Conservation (phyloP, 176 grass and related monocot genomes). For the Zoysia japonica region DNA sequence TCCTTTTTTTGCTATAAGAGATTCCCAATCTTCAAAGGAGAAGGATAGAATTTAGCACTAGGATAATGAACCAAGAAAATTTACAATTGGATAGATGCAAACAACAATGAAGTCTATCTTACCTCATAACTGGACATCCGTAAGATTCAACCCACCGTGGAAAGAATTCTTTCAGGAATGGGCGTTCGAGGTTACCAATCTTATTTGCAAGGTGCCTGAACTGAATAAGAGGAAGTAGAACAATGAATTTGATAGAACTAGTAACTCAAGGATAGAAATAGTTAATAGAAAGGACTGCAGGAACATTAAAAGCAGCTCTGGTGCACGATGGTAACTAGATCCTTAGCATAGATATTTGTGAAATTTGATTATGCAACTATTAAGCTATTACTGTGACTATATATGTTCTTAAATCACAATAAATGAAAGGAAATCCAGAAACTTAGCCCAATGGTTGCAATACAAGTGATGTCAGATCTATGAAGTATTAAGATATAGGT, state of each 20-base stretch:
- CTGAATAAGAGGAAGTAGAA: constrained; percentile 58
- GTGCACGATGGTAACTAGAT: background rate
- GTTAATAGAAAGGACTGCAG: constrained; percentile 11
- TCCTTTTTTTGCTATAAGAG: constrained; percentile 92
- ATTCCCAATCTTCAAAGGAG: constrained; percentile 72
- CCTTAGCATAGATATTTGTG: constrained; percentile 5
- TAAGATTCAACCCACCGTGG: constrained; percentile 90
- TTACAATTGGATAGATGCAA: constrained; percentile 13
- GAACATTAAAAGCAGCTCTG: constrained; percentile 12
- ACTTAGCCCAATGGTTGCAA: background rate
- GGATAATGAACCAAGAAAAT: constrained; percentile 17
- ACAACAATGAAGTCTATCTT: constrained; percentile 24
- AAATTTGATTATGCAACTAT: background rate
- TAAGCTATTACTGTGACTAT: background rate
- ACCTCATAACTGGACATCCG: constrained; percentile 94
- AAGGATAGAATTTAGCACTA: constrained; percentile 26
- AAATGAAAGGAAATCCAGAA: background rate
- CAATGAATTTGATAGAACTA: constrained; percentile 18
- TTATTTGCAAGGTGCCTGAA: constrained; percentile 98
- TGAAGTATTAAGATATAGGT: background rate
- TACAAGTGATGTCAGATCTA: background rate
- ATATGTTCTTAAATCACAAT: background rate
- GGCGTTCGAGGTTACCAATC: constrained; percentile 93
- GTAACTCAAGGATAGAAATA: constrained; percentile 1
- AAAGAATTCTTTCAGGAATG: constrained; percentile 99